Conservation (phyloP, 495 filamentous ascomycete species). For the Talaromyces trachyspermus region DNA sequence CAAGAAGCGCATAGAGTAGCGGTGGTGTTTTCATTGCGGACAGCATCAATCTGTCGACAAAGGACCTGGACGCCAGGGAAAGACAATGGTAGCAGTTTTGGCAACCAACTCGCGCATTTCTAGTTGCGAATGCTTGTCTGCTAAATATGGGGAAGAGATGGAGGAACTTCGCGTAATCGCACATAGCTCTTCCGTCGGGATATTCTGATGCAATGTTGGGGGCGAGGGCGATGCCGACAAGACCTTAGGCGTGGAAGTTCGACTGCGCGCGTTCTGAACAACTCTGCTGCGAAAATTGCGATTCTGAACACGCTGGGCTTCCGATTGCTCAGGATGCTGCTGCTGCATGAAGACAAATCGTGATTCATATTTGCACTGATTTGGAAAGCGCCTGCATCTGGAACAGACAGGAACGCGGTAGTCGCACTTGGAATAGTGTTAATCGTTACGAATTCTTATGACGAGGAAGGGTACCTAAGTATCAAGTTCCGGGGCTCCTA, state of each 20-base stretch:
- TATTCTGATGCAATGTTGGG: too few relatives aligned
- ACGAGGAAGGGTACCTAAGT: not conserved
- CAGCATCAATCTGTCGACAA: conserved; percentile 20
- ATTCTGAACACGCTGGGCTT: not conserved
- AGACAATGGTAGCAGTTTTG: conserved; percentile 21
- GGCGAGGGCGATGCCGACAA: too few relatives aligned
- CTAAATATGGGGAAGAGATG: conserved; percentile 16
- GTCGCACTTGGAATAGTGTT: conserved; percentile 18
- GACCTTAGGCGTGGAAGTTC: conserved; percentile 10
- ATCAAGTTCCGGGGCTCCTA: too few relatives aligned
- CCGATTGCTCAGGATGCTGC: not conserved
- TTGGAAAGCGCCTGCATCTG: conserved; percentile 23
- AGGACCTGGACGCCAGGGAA: conserved; percentile 20
- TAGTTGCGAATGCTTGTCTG: conserved; percentile 17
- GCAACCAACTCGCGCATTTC: conserved; percentile 22
- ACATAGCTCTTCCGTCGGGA: too few relatives aligned
- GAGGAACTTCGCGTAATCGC: too few relatives aligned
- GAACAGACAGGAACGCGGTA: conserved; percentile 20
- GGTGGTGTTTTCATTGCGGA: conserved; percentile 20
- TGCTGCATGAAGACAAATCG: not conserved
- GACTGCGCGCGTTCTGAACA: not conserved
- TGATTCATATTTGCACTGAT: conserved; percentile 17
- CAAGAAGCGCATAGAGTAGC: conserved; percentile 25
- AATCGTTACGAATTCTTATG: not conserved
- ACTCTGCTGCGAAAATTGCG: not conserved